Percentiles rank a stretch among this genome's conserved stretches.
Conservation (phyloP, 2,329 filamentous ascomycete genomes). For the Cercospora zeae-maydis region DNA sequence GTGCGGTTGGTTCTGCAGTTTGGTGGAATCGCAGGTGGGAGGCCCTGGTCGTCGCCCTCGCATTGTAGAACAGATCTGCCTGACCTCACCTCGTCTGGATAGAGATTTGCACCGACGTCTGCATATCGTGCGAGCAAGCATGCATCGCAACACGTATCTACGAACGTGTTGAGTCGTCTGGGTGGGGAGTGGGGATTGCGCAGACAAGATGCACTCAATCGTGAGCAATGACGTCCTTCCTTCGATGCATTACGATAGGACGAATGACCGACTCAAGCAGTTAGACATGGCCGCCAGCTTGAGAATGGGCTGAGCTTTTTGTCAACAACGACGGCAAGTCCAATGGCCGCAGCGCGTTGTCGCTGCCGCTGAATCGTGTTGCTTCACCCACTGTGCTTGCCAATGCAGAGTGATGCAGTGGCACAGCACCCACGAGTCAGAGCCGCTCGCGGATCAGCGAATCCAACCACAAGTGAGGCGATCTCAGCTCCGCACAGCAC, state of each 20-base stretch:
- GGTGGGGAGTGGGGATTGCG: neutral
- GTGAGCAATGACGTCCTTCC: slow-evolving; percentile 8
- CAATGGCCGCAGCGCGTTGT: slow-evolving; percentile 4
- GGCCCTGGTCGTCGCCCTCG: neutral
- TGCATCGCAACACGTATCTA: neutral
- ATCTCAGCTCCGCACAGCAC: slow-evolving; percentile 7
- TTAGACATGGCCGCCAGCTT: neutral
- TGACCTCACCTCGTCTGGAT: slow-evolving; percentile 5
- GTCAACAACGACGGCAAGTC: neutral
- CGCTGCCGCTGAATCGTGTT: slow-evolving; percentile 14
- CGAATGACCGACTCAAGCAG: neutral
- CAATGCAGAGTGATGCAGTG: slow-evolving; percentile 19
- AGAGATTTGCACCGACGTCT: neutral
- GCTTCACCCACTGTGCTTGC: slow-evolving; percentile 3
- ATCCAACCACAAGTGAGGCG: slow-evolving; percentile 18
- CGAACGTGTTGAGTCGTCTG: neutral
- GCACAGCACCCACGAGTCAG: slow-evolving; percentile 18
- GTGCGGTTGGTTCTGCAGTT: neutral
- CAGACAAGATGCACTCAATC: neutral
- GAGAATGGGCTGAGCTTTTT: neutral
- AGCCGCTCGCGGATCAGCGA: slow-evolving; percentile 11
- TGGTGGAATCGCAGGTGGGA: neutral
- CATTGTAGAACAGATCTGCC: neutral
- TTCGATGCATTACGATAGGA: neutral
- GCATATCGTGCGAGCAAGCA: neutral